Evolutionary conservation across 2,329 filamentous ascomycete genomes (phyloP), one percentile per base, ranked within the genome.

Genomic region (Thielaviopsis cerberus): DNA sequence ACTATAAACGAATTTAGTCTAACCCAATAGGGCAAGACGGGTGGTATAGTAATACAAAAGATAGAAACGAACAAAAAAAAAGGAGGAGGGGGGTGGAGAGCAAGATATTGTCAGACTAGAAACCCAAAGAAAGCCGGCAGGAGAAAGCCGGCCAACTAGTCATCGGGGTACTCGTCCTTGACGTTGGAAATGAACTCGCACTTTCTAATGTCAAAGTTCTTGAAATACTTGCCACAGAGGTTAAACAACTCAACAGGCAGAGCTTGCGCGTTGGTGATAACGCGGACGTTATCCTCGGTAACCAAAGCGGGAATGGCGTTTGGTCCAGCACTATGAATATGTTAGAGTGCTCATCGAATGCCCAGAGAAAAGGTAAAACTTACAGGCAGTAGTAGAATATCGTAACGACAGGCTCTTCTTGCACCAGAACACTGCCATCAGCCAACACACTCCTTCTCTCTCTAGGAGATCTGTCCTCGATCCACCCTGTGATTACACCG

Each of bases 401-500:
- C 88, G 83, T 61, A 79, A 70, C 52, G 78, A 25, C 30, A 8
- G 72, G 1, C 81, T 83, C 57, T 74, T 71, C n/a, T 74, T 71
- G 30, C 61, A 61, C 62, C 24, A 15, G n/a, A n/a, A 17, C 64
- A 63, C 2, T 63, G 54, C 51, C 61, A 55, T 51, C 57, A 26
- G 24, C n/a, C 51, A 4, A n/a, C n/a, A n/a, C n/a, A n/a, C n/a
- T n/a, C 23, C 23, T n/a, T 23, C 6, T 17, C 51, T 20, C 22
- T 11, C 20, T n/a, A 1, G 34, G 8, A 3, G 22, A 52, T 13
- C 5, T 58, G 59, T 37, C 61, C 58, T 83, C 69, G 83, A 62
- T 83, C 90, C 91, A 98, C n/a, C 90, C 90, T 15, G 85, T 87
- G 60, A 98, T 86, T 25, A 94, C 78, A 20, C 85, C 90, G 54